Percentiles rank a stretch among this genome's conserved stretches.
These are phyloP conservation scores for Linum lewisii DNA, from an alignment of 345 rosid genomes.

Conservation along the genomic window DNA sequence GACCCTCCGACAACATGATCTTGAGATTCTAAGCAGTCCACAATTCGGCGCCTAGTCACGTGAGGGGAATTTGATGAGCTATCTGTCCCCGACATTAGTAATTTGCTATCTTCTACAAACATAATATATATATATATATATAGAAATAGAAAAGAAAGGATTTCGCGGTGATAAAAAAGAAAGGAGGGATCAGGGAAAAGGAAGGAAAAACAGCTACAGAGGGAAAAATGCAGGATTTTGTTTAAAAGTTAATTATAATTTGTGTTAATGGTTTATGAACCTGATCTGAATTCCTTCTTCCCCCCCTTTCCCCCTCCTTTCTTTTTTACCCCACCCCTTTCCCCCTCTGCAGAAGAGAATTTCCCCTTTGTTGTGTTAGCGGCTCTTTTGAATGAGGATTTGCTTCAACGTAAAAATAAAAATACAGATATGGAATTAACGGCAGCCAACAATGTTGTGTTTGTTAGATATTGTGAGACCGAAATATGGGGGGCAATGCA, in stretches of 20 bases:
- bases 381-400: neutral
- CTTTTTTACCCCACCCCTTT: neutral
- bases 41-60: slow-evolving; percentile 19
- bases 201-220: too few species aligned
- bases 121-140: too few species aligned
- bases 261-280: too few species aligned
- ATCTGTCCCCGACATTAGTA: neutral
- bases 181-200: neutral
- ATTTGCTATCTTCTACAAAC: neutral
- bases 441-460: neutral
- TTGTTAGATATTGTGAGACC: neutral
- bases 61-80: neutral
- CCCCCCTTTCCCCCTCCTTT: neutral
- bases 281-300: neutral
- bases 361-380: neutral
- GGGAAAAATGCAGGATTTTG: too few species aligned
- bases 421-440: neutral
- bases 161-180: neutral
- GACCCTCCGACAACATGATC: neutral
- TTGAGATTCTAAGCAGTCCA: neutral
- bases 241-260: too few species aligned
- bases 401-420: too few species aligned
- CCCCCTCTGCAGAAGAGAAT: neutral
- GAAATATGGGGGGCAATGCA: neutral
- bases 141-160: neutral